Evolutionary conservation across 768 basidiomycete genomes (phyloP).

Genomic region (Mycena chlorophos): DNA sequence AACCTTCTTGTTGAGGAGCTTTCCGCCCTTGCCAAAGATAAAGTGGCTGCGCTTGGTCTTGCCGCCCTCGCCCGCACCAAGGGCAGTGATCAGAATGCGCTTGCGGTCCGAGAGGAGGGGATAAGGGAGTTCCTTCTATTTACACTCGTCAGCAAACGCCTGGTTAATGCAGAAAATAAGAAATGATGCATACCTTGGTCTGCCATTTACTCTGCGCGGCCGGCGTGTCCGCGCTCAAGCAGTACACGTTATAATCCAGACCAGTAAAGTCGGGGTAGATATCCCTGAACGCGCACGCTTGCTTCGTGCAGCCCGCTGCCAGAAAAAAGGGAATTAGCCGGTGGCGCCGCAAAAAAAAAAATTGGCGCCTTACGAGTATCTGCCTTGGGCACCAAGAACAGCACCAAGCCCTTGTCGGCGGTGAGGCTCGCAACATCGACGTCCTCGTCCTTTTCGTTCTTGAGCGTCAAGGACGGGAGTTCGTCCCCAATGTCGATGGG

Average conservation of each 20-base stretch:
- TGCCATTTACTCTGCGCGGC: slow-evolving; percentile 82
- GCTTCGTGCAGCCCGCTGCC: slow-evolving; percentile 84
- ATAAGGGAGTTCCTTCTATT: slow-evolving; percentile 81
- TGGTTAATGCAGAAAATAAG: not conserved
- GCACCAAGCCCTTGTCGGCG: slow-evolving; percentile 70
- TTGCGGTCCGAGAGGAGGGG: slow-evolving; percentile 89
- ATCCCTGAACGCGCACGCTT: slow-evolving; percentile 92
- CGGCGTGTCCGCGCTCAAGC: slow-evolving; percentile 78
- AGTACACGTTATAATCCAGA: slow-evolving; percentile 74
- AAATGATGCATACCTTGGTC: slow-evolving; percentile 58
- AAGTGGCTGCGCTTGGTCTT: slow-evolving; percentile 93
- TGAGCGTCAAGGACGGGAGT: slow-evolving; percentile 71
- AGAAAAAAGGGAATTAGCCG: slow-evolving; percentile 1
- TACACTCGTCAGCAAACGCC: not conserved
- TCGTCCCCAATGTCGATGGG: slow-evolving; percentile 70
- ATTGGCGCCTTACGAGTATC: slow-evolving; percentile 65
- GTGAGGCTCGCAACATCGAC: slow-evolving; percentile 65
- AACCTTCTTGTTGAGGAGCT: slow-evolving; percentile 78
- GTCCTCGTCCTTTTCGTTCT: slow-evolving; percentile 85
- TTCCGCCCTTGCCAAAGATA: slow-evolving; percentile 89
- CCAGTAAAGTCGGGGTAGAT: slow-evolving; percentile 72
- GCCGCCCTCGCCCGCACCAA: slow-evolving; percentile 79
- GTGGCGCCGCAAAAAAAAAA: slow-evolving; percentile 4
- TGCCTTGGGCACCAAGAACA: slow-evolving; percentile 84
- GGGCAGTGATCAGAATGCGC: slow-evolving; percentile 69